Evolutionary conservation across 1,139 yeast species (phyloP).

Genomic region (Nakaseomyces kungkrabaensis): DNA sequence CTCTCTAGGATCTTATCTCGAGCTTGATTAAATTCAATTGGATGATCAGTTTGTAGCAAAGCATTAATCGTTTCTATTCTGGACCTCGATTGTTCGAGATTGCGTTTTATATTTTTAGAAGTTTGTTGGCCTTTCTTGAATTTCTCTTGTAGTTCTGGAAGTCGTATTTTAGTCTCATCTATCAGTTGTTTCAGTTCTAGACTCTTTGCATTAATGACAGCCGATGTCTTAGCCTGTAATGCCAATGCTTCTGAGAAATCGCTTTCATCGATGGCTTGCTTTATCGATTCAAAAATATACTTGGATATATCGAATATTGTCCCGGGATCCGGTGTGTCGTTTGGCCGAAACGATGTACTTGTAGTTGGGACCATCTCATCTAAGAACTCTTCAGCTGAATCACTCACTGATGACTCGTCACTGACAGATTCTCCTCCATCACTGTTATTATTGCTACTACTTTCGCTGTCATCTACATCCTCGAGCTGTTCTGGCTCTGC

Average conservation of each 20-base stretch:
- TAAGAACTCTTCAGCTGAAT: slow-evolving; percentile 10
- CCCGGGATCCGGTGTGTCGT: slow-evolving; percentile 20
- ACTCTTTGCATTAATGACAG: slow-evolving; percentile 25
- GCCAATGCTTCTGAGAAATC: slow-evolving; percentile 27
- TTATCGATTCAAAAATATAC: slow-evolving; percentile 24
- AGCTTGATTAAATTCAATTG: slow-evolving; percentile 28
- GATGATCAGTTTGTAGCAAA: slow-evolving; percentile 17
- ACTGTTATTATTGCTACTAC: neutral
- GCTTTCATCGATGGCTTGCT: slow-evolving; percentile 21
- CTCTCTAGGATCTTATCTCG: slow-evolving; percentile 25
- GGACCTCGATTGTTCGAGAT: slow-evolving; percentile 14
- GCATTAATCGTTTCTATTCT: slow-evolving; percentile 17
- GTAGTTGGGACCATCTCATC: slow-evolving; percentile 14
- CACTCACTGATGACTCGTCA: slow-evolving; percentile 4
- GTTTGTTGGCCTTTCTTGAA: slow-evolving; percentile 18
- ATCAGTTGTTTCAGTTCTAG: slow-evolving; percentile 23
- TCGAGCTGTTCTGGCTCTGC: slow-evolving; percentile 14
- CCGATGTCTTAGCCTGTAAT: slow-evolving; percentile 28
- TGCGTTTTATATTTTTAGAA: slow-evolving; percentile 14
- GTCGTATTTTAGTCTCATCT: slow-evolving; percentile 14
- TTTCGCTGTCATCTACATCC: neutral
- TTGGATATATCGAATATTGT: slow-evolving; percentile 27
- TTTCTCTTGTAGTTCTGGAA: slow-evolving; percentile 13
- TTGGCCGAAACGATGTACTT: slow-evolving; percentile 10
- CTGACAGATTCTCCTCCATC: neutral